phyloP scores from a whole-genome alignment of 768 basidiomycete genomes.

The Amanita polypyramis region DNA sequence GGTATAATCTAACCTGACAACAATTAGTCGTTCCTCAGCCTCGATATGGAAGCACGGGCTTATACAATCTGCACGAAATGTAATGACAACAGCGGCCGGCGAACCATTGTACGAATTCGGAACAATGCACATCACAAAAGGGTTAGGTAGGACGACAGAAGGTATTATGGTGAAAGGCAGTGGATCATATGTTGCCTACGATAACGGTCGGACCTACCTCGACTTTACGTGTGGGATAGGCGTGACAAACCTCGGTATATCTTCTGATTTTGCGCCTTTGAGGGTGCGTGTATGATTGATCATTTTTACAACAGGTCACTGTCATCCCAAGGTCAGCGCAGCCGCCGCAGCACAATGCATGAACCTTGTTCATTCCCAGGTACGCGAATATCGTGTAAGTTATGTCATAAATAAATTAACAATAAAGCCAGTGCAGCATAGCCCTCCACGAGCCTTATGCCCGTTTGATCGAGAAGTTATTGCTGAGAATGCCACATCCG shows the following conservation, averaged over 20 bases:
- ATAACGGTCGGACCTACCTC: conserved; percentile 63
- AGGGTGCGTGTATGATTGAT: not conserved
- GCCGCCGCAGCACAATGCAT: conserved; percentile 87
- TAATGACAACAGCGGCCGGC: conserved; percentile 3
- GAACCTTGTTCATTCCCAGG: conserved; percentile 71
- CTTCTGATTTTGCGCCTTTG: not conserved
- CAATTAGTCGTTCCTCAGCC: not conserved
- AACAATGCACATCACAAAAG: conserved; percentile 34
- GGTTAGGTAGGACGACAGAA: conserved; percentile 32
- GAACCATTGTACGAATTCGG: conserved; percentile 28
- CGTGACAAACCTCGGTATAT: conserved; percentile 71
- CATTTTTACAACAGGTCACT: conserved; percentile 51
- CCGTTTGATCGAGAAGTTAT: conserved; percentile 71
- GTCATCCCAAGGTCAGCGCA: conserved; percentile 75
- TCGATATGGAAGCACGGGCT: not conserved
- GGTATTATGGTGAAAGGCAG: conserved; percentile 58
- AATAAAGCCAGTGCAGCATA: conserved; percentile 64
- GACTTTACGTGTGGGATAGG: conserved; percentile 89
- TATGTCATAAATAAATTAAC: not conserved
- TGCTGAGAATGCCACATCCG: conserved; percentile 84
- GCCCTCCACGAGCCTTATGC: conserved; percentile 83
- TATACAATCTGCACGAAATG: not conserved
- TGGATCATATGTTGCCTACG: conserved; percentile 64
- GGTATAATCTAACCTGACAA: too few species aligned
- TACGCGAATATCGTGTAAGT: conserved; percentile 18